Evolutionary conservation across 176 grass and related monocot species (phyloP).

Genomic region (Carex cristatella): DNA sequence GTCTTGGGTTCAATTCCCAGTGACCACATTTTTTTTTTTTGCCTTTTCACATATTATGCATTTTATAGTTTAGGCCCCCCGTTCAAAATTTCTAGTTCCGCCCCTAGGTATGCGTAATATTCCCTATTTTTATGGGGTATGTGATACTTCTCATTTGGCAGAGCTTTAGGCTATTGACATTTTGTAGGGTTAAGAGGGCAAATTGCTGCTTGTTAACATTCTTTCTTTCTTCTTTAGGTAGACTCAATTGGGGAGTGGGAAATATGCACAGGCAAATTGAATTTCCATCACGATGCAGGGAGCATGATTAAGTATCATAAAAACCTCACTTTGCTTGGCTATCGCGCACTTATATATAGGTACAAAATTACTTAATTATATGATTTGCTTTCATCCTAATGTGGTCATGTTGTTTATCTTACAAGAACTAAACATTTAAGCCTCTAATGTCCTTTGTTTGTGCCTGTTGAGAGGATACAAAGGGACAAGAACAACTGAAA

Average conservation of each 20-base stretch:
- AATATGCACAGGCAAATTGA: conserved; percentile 41
- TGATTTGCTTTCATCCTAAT: neutral
- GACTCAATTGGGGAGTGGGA: conserved; percentile 54
- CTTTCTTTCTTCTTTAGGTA: conserved; percentile 32
- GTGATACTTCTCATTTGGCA: neutral
- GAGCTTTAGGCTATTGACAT: neutral
- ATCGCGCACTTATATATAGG: conserved; percentile 86
- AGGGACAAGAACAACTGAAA: neutral
- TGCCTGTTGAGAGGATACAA: neutral
- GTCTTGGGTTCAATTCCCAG: too few species aligned
- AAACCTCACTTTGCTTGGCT: conserved; percentile 69
- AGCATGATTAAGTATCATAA: conserved; percentile 93
- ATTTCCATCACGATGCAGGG: conserved; percentile 61
- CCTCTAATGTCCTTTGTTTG: neutral
- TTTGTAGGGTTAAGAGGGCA: neutral
- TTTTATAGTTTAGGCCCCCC: too few species aligned
- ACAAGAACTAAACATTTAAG: neutral
- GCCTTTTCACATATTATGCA: too few species aligned
- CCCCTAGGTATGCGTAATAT: neutral
- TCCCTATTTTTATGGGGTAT: neutral
- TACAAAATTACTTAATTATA: neutral
- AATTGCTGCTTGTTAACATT: conserved; percentile 14
- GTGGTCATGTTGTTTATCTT: neutral
- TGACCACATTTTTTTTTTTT: too few species aligned
- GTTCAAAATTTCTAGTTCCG: too few species aligned